Base-by-base conservation (phyloP, 192 early-diverging fungal species). In the Backusella psychrophila region DNA sequence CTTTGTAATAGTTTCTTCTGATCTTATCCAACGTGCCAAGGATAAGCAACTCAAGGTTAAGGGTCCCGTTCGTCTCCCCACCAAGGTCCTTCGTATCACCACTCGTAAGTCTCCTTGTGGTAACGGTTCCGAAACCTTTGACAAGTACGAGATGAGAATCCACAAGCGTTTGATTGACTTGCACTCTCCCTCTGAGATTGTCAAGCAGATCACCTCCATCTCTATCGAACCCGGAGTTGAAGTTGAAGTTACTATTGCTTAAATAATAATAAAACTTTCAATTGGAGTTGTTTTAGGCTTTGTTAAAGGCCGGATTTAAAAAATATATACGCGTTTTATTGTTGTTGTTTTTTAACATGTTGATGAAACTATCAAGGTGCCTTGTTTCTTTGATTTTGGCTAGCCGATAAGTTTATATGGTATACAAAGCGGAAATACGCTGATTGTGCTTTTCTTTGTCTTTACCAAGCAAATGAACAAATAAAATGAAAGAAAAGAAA, bases 61-160 rank as follows among this genome's bases (percentile, higher is more conserved):
- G 91, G 98, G 98, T 67, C 98, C 98, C 86, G 97, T 99, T 81
- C 97, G 98, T 83, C 91, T 99, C 83, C 98, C 98, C 82, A 99
- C 97, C 92, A 99, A 99, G 94, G 88, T 93, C 76, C 92, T 99
- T 82, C 85, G 89, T 74, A 98, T 99, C 91, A 97, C 97, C 89
- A 99, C 98, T 91, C 92, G 98, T 79, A 99, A 98, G 92, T 94
- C 98, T 69, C 98, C 98, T 87, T 95, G 94, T 89, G 98, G 98
- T 94, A 94, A 99, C 87, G 98, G 98, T 94, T 96, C 96, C 89
- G 97, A 99, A 93, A 98, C 97, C 90, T 99, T 96, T 95, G 98
- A 99, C 88, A 90, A 95, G 80, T 99, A 89, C 82, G 94, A 97
- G 89, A 97, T 99, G 96, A 90, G 92, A 85, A 97, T 99, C 90